These are phyloP conservation scores for Penicillium sp. DNA, from an alignment of 2,329 filamentous ascomycete species.

Conservation along the genomic window DNA sequence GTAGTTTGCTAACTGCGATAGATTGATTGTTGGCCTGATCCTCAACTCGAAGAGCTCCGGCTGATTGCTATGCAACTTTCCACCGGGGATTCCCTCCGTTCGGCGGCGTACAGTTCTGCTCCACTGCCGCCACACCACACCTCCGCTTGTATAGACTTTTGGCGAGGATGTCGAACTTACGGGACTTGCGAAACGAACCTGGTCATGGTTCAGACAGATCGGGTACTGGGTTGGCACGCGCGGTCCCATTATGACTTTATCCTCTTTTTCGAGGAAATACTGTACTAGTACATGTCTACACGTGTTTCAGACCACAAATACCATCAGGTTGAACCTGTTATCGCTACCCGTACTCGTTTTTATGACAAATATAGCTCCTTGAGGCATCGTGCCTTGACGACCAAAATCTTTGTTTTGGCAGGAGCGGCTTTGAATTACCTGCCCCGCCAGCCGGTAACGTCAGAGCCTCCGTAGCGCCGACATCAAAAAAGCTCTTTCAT, in stretches of 20 bases:
- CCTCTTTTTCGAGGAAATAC: constrained; percentile 11
- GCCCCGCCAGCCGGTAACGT: constrained; percentile 33
- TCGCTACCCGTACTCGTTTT: not conserved
- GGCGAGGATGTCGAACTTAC: constrained; percentile 6
- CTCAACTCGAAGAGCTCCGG: constrained; percentile 77
- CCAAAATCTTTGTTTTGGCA: constrained; percentile 13
- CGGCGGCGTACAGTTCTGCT: constrained; percentile 11
- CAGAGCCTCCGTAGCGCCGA: constrained; percentile 29
- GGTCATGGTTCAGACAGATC: not conserved
- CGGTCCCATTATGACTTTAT: constrained; percentile 3
- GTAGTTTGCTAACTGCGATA: constrained; percentile 44
- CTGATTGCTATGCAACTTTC: constrained; percentile 14
- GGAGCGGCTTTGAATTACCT: constrained; percentile 9
- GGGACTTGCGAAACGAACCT: constrained; percentile 3
- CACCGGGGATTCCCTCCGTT: constrained; percentile 16
- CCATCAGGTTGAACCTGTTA: constrained; percentile 15
- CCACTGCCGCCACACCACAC: constrained; percentile 2
- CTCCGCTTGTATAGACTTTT: constrained; percentile 16
- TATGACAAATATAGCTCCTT: not conserved
- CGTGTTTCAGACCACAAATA: constrained; percentile 20
- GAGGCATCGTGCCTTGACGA: not conserved
- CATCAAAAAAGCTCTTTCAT: constrained; percentile 21
- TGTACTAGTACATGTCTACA: constrained; percentile 29
- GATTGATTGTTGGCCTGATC: constrained; percentile 89
- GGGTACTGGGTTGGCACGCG: not conserved